These are phyloP conservation scores for Beta vulgaris DNA, from an alignment of 148 eudicot species.

Conservation along the genomic window DNA sequence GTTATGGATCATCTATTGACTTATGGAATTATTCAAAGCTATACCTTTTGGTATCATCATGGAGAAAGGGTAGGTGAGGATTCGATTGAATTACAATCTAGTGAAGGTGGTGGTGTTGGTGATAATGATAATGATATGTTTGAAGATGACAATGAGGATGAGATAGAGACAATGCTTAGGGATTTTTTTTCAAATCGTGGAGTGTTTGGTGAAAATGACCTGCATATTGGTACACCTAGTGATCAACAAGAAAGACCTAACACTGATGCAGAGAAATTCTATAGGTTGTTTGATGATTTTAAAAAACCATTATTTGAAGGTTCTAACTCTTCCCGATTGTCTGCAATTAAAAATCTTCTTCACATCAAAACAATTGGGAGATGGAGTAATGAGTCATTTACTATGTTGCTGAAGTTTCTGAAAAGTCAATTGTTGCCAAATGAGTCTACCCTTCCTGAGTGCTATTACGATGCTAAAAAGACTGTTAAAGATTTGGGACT, in stretches of 20 bases:
- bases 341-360: slow-evolving; percentile 4
- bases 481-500: neutral
- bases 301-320: too few species aligned
- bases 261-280: too few species aligned
- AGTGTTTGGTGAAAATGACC: too few species aligned
- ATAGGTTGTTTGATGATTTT: too few species aligned
- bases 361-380: slow-evolving; percentile 7
- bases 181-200: too few species aligned
- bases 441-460: neutral
- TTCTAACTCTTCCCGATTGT: too few species aligned
- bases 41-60: neutral
- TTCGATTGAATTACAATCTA: neutral
- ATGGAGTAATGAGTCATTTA: slow-evolving; percentile 9
- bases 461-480: neutral
- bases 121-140: neutral
- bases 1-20: neutral
- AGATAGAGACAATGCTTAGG: neutral
- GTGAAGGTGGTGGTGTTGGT: too few species aligned
- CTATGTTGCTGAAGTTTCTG: neutral
- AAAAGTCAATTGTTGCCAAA: neutral
- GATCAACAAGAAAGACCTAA: too few species aligned
- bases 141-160: neutral
- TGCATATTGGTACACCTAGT: too few species aligned
- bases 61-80: neutral
- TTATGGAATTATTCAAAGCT: neutral